These are phyloP conservation scores for Saccharomycopsis sp. DNA, from an alignment of 805 yeast species.

Conservation along the genomic window DNA sequence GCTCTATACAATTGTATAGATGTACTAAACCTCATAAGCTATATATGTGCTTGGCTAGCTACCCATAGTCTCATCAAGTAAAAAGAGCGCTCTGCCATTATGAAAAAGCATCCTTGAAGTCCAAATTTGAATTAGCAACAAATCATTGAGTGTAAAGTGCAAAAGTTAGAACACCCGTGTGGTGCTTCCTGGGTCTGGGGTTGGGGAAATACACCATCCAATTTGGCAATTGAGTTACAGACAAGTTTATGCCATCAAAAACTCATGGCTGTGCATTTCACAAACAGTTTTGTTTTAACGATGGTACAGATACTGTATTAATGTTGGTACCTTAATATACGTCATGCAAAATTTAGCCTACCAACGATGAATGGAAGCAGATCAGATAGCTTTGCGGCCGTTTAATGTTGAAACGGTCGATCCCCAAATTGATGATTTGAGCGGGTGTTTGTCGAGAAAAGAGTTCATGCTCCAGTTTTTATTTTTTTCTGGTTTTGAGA, in stretches of 20 bases:
- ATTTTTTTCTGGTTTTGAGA: no score
- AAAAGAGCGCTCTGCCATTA: slow-evolving; percentile 69
- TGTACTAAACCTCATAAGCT: no score
- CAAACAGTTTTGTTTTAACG: slow-evolving; percentile 48
- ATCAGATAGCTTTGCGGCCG: slow-evolving; percentile 59
- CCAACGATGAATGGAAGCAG: slow-evolving; percentile 57
- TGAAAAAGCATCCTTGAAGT: slow-evolving; percentile 67
- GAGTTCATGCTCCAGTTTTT: slow-evolving; percentile 70
- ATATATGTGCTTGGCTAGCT: no score
- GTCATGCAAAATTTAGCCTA: slow-evolving; percentile 79
- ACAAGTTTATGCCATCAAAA: slow-evolving; percentile 67
- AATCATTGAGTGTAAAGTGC: slow-evolving; percentile 36
- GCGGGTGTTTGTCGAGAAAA: slow-evolving; percentile 62
- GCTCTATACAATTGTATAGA: no score
- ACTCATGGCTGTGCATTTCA: slow-evolving; percentile 69
- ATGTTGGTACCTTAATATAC: slow-evolving; percentile 87
- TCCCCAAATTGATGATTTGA: slow-evolving; percentile 30
- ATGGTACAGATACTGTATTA: slow-evolving; percentile 66
- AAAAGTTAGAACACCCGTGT: slow-evolving; percentile 41
- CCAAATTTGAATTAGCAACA: slow-evolving; percentile 44
- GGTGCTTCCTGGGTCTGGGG: slow-evolving; percentile 83
- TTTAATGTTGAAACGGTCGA: slow-evolving; percentile 32
- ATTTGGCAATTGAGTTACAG: slow-evolving; percentile 36
- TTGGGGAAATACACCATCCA: slow-evolving; percentile 71
- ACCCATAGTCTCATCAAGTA: slow-evolving; percentile 46